Evolutionary conservation across 306 rosid species (phyloP).

Genomic region (Morella rubra): DNA sequence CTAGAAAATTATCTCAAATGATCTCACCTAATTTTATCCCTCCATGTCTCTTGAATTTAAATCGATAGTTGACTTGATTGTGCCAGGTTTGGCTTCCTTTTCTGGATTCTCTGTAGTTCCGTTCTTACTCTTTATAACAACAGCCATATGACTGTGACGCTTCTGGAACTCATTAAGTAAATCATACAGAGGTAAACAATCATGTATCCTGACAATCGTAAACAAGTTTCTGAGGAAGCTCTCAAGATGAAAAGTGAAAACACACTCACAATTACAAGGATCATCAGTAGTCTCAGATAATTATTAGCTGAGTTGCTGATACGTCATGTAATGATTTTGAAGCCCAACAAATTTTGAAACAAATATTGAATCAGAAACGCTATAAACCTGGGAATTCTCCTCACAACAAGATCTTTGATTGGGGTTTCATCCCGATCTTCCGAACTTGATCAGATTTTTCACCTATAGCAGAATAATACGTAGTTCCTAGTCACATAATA

Average conservation of each 20-base stretch:
- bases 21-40: slow-evolving; percentile 23
- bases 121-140: slow-evolving; percentile 51
- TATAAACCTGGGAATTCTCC: slow-evolving; percentile 66
- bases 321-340: not conserved
- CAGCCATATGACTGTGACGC: slow-evolving; percentile 86
- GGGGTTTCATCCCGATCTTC: slow-evolving; percentile 82
- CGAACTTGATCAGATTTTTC: slow-evolving; percentile 53
- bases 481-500: not conserved
- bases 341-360: not conserved
- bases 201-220: slow-evolving; percentile 25
- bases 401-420: slow-evolving; percentile 57
- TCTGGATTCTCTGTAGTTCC: slow-evolving; percentile 19
- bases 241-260: not conserved
- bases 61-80: slow-evolving; percentile 19
- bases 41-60: slow-evolving; percentile 19
- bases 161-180: slow-evolving; percentile 62
- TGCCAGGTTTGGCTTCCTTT: slow-evolving; percentile 19
- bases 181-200: slow-evolving; percentile 73
- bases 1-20: no score
- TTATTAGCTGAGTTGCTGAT: not conserved
- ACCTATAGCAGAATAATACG: slow-evolving; percentile 43
- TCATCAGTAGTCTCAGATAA: no score
- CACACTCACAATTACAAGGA: not conserved
- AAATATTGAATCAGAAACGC: not conserved
- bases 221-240: not conserved